These are phyloP conservation scores for Xerocomellus dryophilus DNA, from an alignment of 768 basidiomycete species.

Conservation along the genomic window DNA sequence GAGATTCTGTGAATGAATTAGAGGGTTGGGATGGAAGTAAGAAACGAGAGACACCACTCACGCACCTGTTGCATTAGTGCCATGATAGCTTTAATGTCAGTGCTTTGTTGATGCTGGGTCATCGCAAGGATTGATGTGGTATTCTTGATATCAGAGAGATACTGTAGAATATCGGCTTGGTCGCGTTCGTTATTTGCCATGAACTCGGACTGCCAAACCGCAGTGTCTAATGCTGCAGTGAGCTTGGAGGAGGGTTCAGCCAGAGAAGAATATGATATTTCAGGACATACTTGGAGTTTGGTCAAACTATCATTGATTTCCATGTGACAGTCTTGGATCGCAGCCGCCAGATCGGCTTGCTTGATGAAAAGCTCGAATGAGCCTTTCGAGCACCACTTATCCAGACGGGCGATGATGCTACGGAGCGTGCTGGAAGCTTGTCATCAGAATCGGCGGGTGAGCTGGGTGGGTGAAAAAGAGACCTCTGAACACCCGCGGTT, in stretches of 20 bases:
- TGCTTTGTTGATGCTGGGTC: constrained; percentile 32
- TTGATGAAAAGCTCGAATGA: constrained; percentile 43
- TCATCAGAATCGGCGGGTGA: constrained; percentile 7
- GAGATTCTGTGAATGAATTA: constrained; percentile 22
- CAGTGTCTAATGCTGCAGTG: constrained; percentile 43
- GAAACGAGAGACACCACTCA: neutral
- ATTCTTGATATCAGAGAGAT: constrained; percentile 44
- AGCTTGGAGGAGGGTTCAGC: constrained; percentile 34
- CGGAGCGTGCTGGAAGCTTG: constrained; percentile 27
- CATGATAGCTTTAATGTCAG: constrained; percentile 44
- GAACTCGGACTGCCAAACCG: constrained; percentile 48
- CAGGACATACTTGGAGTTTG: constrained; percentile 42
- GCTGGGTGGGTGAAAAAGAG: neutral
- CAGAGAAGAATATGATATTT: neutral
- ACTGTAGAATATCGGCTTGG: constrained; percentile 41
- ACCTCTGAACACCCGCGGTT: constrained; percentile 34
- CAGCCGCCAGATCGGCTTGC: constrained; percentile 42
- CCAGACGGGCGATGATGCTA: constrained; percentile 40
- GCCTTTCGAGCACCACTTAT: constrained; percentile 41
- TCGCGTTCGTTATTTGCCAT: constrained; percentile 39
- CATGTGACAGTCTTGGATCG: constrained; percentile 45
- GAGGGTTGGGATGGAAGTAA: constrained; percentile 6
- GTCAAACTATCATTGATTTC: constrained; percentile 45
- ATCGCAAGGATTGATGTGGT: constrained; percentile 36
- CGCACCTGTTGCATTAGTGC: constrained; percentile 47